phyloP scores from a whole-genome alignment of 176 grass and related monocot species.

The Carex cristatella region DNA sequence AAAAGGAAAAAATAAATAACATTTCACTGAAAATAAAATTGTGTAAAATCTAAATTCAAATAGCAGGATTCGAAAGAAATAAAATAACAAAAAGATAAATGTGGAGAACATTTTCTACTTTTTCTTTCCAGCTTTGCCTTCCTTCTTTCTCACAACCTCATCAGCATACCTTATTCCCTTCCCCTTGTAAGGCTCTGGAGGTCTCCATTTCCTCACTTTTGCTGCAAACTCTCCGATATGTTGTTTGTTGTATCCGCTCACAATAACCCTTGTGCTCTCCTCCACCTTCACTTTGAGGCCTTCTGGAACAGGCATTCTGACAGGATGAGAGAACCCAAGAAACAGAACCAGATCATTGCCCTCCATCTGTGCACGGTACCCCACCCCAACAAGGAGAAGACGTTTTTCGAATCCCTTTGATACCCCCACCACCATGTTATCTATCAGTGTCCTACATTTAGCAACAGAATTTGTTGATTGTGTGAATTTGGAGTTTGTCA shows the following conservation, averaged over 20 bases:
- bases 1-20: background rate
- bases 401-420: conserved; percentile 94
- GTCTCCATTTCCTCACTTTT: conserved; percentile 84
- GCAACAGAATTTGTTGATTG: background rate
- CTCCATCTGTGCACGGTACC: conserved; percentile 78
- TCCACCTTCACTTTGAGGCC: conserved; percentile 78
- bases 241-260: conserved; percentile 82
- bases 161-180: conserved; percentile 79
- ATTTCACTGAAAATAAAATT: background rate
- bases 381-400: conserved; percentile 80
- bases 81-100: conserved; percentile 16
- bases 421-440: conserved; percentile 87
- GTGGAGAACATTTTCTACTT: conserved; percentile 43
- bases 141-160: conserved; percentile 83
- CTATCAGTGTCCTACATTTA: conserved; percentile 67
- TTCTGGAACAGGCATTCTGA: conserved; percentile 75
- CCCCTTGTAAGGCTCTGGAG: conserved; percentile 94
- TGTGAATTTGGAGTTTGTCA: background rate
- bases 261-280: conserved; percentile 77
- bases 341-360: conserved; percentile 81
- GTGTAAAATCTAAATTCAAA: background rate
- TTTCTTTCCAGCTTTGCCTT: conserved; percentile 97
- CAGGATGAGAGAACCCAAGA: conserved; percentile 86
- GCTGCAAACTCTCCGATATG: conserved; percentile 81
- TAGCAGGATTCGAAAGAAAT: background rate